Evolutionary conservation across 2,329 filamentous ascomycete species (phyloP).

Genomic region (Verticillium nubilum): DNA sequence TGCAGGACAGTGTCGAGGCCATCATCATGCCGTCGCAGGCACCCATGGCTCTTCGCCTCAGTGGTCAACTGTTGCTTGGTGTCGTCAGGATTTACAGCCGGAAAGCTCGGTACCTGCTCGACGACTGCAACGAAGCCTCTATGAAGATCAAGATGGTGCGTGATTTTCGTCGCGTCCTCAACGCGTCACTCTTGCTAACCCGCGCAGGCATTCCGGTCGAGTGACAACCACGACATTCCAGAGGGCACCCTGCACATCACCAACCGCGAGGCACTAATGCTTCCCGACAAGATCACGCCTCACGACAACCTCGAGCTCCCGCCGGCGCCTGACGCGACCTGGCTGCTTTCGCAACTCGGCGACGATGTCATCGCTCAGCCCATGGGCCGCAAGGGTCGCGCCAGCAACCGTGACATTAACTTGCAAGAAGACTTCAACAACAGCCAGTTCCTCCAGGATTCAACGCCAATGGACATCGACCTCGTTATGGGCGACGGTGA

Average conservation of each 20-base stretch:
- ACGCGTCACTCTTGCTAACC: conserved; percentile 23
- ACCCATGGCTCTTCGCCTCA: conserved; percentile 89
- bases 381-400: conserved; percentile 50
- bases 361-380: conserved; percentile 54
- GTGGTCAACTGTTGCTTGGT: conserved; percentile 87
- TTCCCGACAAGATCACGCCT: conserved; percentile 89
- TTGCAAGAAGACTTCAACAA: conserved; percentile 63
- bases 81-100: conserved; percentile 97
- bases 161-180: neutral
- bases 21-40: conserved; percentile 92
- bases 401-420: conserved; percentile 60
- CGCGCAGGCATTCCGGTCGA: conserved; percentile 80
- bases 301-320: conserved; percentile 74
- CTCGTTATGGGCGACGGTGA: conserved; percentile 50
- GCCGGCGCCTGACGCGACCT: conserved; percentile 81
- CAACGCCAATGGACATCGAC: conserved; percentile 53
- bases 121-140: conserved; percentile 95
- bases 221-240: conserved; percentile 83
- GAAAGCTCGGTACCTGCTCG: conserved; percentile 91
- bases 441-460: conserved; percentile 76
- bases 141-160: conserved; percentile 98
- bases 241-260: conserved; percentile 76
- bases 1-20: conserved; percentile 88
- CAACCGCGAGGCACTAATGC: conserved; percentile 78
- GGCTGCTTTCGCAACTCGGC: conserved; percentile 69